Evolutionary conservation across 257 asterid species (phyloP), one percentile per base, ranked within the genome.

Genomic region (Marsdenia floribunda): DNA sequence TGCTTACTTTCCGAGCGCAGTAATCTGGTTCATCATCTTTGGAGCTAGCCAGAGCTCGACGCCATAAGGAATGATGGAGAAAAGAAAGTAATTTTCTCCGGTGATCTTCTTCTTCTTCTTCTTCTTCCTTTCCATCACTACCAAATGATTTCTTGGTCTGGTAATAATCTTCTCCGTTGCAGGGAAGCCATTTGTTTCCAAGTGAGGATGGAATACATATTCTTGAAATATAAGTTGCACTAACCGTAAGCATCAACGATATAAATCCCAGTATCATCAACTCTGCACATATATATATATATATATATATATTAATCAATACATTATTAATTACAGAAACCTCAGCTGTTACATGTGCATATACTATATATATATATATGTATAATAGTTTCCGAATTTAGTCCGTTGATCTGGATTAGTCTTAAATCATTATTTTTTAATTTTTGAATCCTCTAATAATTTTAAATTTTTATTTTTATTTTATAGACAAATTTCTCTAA

Each of bases 261-360:
- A 88, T 85, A 58, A 88, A 87, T 19, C 96, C 96, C 57, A 90
- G 64, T 47, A 90, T 69, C 92, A 90, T 90, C 80, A 88, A 37
- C 78, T 90, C 93, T 90, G 54, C 57, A 21, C 3, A 44, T 44
- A 6, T 11, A 44, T 44, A 29, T 11, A 44, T 7, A 44, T 44
- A 49, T 49, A 12, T 2, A 15, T 49, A 49, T 49, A 11, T 49
- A 49, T 49, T 11, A 1, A 2, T 11, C 9, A 42, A 6, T 42
- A 42, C 47, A 9, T 11, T 42, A 44, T 6, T 44, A 29, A 44
- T 6, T 44, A 29, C 33, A 29, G 33, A 29, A 29, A 29, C 33
- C 33, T 44, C 0, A 44, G 1, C 1, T 7, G 49, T 11, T 44
- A 44, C 6, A 44, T 44, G 2, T 44, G 6, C 12, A 44, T 44